phyloP scores from a whole-genome alignment of 768 basidiomycete genomes.

The Kwoniella sp. region DNA sequence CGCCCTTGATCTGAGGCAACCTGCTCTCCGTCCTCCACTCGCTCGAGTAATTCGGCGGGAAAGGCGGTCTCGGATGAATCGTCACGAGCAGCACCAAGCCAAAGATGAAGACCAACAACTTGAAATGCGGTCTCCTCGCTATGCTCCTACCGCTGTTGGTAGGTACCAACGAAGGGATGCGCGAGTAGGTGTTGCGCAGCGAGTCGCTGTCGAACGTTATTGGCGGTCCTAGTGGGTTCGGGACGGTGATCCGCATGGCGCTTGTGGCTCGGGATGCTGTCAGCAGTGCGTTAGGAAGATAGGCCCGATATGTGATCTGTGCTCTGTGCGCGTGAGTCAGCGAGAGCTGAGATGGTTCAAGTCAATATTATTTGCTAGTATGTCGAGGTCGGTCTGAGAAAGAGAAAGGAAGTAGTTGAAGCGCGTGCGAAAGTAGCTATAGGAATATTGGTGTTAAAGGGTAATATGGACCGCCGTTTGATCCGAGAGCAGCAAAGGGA shows the following conservation, averaged over 20 bases:
- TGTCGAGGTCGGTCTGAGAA: not conserved
- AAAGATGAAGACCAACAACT: constrained; percentile 24
- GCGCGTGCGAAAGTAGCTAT: not conserved
- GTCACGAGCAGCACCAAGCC: constrained; percentile 23
- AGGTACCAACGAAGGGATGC: not conserved
- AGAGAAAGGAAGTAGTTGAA: too few relatives aligned
- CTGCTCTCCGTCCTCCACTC: constrained; percentile 41
- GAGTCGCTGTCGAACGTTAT: constrained; percentile 26
- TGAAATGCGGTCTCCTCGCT: constrained; percentile 19
- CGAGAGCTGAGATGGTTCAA: too few relatives aligned
- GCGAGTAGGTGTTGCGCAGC: not conserved
- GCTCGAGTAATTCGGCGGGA: constrained; percentile 44
- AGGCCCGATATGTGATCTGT: too few relatives aligned
- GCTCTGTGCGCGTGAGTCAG: too few relatives aligned
- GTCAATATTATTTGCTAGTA: too few relatives aligned
- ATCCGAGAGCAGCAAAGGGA: too few relatives aligned
- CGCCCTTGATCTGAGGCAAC: constrained; percentile 26
- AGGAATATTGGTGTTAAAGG: too few relatives aligned
- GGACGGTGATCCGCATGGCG: constrained; percentile 28
- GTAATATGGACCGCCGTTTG: too few relatives aligned
- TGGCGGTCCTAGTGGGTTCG: constrained; percentile 35
- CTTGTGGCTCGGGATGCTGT: not conserved
- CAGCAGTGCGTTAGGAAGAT: not conserved
- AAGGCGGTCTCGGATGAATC: constrained; percentile 41
- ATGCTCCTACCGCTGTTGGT: constrained; percentile 6